A percentile compares a stretch with the other conserved stretches of the same genome.
These are phyloP conservation scores for Fusarium setosum DNA, from an alignment of 2,329 filamentous ascomycete genomes.

Conservation along the genomic window DNA sequence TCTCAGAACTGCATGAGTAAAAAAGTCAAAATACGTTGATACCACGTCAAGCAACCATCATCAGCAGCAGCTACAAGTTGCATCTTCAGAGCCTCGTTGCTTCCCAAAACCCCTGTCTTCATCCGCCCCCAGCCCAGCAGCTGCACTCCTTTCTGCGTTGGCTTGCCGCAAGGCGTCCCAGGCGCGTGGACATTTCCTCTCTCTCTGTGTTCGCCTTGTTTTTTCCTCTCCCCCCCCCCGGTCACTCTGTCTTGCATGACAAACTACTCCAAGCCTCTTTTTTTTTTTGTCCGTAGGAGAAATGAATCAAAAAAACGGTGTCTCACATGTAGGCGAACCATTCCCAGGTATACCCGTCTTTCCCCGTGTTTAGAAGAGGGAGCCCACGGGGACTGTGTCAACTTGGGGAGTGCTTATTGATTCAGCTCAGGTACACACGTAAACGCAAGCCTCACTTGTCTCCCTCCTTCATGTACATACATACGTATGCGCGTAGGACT, in stretches of 20 bases:
- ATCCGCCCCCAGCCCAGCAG: slow-evolving; percentile 14
- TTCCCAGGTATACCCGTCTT: no score
- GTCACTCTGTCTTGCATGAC: neutral
- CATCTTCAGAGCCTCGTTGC: slow-evolving; percentile 1
- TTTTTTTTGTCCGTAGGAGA: neutral
- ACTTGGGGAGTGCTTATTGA: no score
- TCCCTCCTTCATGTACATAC: no score
- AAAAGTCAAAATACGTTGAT: neutral
- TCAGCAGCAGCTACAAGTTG: no score
- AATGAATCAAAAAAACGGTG: neutral
- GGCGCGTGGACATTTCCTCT: slow-evolving; percentile 2
- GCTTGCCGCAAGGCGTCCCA: slow-evolving; percentile 16
- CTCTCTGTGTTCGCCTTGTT: slow-evolving; percentile 17
- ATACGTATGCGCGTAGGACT: no score
- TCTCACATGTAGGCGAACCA: slow-evolving; percentile 4
- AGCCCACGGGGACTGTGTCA: no score
- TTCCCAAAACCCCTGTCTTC: slow-evolving; percentile 10
- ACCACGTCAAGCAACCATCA: neutral
- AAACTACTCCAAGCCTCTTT: neutral
- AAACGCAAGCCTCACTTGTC: slow-evolving; percentile 12
- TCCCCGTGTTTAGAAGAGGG: neutral
- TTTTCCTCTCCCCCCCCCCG: neutral
- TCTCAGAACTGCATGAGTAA: neutral
- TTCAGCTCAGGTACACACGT: slow-evolving; percentile 1
- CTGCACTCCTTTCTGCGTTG: slow-evolving; percentile 3